These are phyloP conservation scores for Pyrenophora teres DNA, from an alignment of 2,329 filamentous ascomycete genomes.

Conservation along the genomic window DNA sequence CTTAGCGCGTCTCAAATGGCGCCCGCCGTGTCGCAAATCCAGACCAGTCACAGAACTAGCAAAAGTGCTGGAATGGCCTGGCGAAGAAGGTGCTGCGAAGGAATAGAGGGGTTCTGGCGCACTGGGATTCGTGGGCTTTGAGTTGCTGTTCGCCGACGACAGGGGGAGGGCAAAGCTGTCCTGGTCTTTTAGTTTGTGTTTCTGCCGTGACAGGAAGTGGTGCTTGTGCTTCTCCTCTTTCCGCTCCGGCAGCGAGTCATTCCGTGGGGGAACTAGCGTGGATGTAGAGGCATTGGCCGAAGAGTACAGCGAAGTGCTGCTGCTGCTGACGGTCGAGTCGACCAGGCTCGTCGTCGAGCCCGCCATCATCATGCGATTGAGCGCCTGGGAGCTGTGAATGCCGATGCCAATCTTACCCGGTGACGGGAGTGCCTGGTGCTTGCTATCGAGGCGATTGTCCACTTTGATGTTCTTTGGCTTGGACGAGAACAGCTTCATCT, in stretches of 20 bases:
- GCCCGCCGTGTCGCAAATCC: constrained; percentile 76
- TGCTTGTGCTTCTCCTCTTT: constrained; percentile 77
- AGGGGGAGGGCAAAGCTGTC: constrained; percentile 72
- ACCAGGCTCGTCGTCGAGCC: constrained; percentile 71
- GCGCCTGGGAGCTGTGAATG: constrained; percentile 65
- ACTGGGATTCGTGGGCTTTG: constrained; percentile 73
- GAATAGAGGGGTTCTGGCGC: constrained; percentile 79
- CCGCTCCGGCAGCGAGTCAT: constrained; percentile 56
- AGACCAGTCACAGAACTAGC: constrained; percentile 81
- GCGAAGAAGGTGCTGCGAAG: constrained; percentile 75
- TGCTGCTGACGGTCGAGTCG: constrained; percentile 61
- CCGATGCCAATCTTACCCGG: constrained; percentile 68
- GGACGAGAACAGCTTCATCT: constrained; percentile 77
- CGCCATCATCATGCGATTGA: constrained; percentile 67
- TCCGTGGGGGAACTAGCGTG: constrained; percentile 67
- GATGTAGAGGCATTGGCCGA: constrained; percentile 77
- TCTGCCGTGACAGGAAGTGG: constrained; percentile 78
- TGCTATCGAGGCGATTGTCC: constrained; percentile 63
- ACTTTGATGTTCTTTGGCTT: constrained; percentile 75
- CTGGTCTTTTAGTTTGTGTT: constrained; percentile 74
- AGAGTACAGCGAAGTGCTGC: constrained; percentile 68
- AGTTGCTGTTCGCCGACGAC: constrained; percentile 78
- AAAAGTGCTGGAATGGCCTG: constrained; percentile 70
- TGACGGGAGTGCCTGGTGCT: constrained; percentile 71
- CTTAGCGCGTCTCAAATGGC: constrained; percentile 75